A percentile compares a stretch with the other conserved stretches of the same genome.
Evolutionary conservation across 805 yeast species (phyloP).

Genomic region (Cyberlindnera americana): DNA sequence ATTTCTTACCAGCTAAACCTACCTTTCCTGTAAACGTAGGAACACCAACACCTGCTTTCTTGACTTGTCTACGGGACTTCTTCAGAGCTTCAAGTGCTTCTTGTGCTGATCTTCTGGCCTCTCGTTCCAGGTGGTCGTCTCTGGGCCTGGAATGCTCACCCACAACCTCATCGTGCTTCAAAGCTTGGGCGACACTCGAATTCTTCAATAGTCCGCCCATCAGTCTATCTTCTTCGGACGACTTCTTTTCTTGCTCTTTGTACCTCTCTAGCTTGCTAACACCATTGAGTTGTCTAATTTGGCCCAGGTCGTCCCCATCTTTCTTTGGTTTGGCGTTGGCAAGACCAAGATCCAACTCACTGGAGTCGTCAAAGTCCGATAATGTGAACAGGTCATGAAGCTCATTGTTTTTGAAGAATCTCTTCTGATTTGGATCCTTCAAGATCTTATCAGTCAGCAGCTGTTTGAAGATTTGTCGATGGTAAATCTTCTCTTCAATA

Average conservation of each 20-base stretch:
- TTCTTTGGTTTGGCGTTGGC: conserved; percentile 43
- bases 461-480: conserved; percentile 94
- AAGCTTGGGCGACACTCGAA: conserved; percentile 67
- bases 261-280: conserved; percentile 68
- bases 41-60: conserved; percentile 55
- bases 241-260: conserved; percentile 37
- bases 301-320: conserved; percentile 61
- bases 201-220: conserved; percentile 74
- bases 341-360: conserved; percentile 44
- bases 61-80: conserved; percentile 46
- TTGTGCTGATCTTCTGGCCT: conserved; percentile 56
- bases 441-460: conserved; percentile 88
- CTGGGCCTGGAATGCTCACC: conserved; percentile 39
- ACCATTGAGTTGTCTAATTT: conserved; percentile 64
- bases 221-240: conserved; percentile 56
- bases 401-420: conserved; percentile 91
- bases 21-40: conserved; percentile 97
- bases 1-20: conserved; percentile 73
- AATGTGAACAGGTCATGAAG: conserved; percentile 83
- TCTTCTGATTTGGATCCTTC: conserved; percentile 90
- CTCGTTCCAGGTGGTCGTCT: conserved; percentile 44
- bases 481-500: conserved; percentile 95
- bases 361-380: conserved; percentile 57
- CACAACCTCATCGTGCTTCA: conserved; percentile 77
- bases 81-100: conserved; percentile 54